These are phyloP conservation scores for Paraconiothyrium brasiliense DNA, from an alignment of 2,329 filamentous ascomycete species.

Conservation along the genomic window DNA sequence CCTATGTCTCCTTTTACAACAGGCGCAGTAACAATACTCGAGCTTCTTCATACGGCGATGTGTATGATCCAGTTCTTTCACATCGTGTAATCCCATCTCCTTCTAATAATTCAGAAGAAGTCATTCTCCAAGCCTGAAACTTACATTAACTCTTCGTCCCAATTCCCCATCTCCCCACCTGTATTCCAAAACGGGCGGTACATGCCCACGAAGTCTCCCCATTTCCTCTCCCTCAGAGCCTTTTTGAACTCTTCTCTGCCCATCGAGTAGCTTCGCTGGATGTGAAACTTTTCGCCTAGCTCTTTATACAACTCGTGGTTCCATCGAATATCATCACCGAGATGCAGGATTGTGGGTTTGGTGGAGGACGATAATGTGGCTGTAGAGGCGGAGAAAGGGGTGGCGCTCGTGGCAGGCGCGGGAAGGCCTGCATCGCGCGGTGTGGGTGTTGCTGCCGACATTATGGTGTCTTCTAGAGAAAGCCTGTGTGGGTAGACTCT, in stretches of 20 bases:
- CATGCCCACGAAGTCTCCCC: constrained; percentile 57
- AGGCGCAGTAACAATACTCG: too few species aligned
- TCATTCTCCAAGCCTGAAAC: constrained; percentile 1
- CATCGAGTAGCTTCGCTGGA: constrained; percentile 52
- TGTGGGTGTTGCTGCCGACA: constrained; percentile 38
- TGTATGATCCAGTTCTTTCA: not conserved
- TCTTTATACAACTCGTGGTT: constrained; percentile 54
- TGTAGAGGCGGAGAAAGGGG: not conserved
- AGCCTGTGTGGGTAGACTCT: not conserved
- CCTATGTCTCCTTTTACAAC: not conserved
- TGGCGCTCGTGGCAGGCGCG: not conserved
- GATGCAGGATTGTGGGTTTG: constrained; percentile 54
- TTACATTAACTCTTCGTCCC: constrained; percentile 67
- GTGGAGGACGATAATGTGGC: constrained; percentile 6
- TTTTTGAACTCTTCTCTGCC: constrained; percentile 51
- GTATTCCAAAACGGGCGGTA: constrained; percentile 72
- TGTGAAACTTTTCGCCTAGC: constrained; percentile 48
- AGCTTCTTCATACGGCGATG: too few species aligned
- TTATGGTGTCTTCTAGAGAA: constrained; percentile 7
- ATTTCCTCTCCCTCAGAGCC: constrained; percentile 49
- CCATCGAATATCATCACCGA: constrained; percentile 57
- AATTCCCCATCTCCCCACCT: constrained; percentile 71
- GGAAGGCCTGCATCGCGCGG: constrained; percentile 35
- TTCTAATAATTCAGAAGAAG: too few species aligned
- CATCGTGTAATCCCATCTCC: not conserved